These are phyloP conservation scores for Leishmania mexicana DNA, from an alignment of 208 protist species.

Conservation along the genomic window DNA sequence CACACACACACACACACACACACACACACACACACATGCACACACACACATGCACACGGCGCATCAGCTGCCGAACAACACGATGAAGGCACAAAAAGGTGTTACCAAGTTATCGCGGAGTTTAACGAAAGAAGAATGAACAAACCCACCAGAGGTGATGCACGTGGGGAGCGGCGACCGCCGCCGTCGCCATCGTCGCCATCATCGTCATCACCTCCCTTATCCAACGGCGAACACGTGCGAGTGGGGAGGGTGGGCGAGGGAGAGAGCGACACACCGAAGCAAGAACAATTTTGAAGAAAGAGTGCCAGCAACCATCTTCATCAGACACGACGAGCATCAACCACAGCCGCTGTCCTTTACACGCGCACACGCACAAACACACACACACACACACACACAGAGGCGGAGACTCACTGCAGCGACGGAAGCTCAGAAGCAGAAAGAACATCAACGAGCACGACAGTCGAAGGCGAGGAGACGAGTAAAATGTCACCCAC, in stretches of 20 bases:
- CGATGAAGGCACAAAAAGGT: background rate
- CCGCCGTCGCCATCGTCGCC: background rate
- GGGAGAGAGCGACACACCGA: background rate
- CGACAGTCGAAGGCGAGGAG: background rate
- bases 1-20: background rate
- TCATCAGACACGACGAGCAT: background rate
- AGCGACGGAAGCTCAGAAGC: background rate
- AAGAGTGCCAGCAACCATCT: background rate
- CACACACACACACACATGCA: background rate
- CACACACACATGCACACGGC: background rate
- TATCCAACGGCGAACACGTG: background rate
- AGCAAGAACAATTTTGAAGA: background rate
- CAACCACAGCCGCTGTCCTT: background rate
- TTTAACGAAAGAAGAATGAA: background rate
- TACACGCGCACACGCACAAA: background rate
- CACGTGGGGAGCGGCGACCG: background rate
- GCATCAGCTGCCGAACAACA: background rate
- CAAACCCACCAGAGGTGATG: background rate
- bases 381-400: background rate
- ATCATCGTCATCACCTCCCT: background rate
- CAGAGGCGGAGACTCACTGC: background rate
- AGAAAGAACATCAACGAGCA: background rate
- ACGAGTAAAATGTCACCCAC: background rate
- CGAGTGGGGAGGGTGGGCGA: background rate
- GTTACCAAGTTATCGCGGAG: constrained; percentile 8